Evolutionary conservation across 2,329 filamentous ascomycete genomes (phyloP).

Genomic region (Tolypocladium capitatum): DNA sequence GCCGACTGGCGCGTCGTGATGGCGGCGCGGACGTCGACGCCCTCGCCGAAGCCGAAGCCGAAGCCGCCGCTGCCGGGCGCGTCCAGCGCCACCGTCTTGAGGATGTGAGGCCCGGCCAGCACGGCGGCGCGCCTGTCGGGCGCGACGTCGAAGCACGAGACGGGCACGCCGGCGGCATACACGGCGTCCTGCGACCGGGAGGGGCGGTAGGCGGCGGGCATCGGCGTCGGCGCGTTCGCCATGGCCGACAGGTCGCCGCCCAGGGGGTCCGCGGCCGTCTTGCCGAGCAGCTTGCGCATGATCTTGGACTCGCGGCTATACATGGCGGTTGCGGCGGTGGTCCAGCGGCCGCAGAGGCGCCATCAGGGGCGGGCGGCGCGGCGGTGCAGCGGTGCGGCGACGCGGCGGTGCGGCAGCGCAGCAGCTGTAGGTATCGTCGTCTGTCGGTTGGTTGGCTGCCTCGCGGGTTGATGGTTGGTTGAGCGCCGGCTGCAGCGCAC

Average conservation of each 20-base stretch:
- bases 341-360: conserved; percentile 16
- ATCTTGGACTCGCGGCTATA: conserved; percentile 42
- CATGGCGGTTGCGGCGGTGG: conserved; percentile 20
- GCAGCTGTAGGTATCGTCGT: no score
- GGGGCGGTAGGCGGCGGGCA: conserved; percentile 31
- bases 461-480: background rate
- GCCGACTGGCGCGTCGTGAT: conserved; percentile 37
- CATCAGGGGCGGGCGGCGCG: no score
- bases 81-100: conserved; percentile 46
- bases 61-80: conserved; percentile 21
- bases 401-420: no score
- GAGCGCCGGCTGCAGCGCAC: no score
- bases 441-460: background rate
- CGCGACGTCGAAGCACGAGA: conserved; percentile 44
- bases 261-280: conserved; percentile 32
- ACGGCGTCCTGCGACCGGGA: conserved; percentile 41
- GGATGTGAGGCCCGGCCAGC: conserved; percentile 43
- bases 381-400: no score
- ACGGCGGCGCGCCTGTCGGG: conserved; percentile 42
- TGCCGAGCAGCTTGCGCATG: conserved; percentile 48
- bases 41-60: conserved; percentile 35
- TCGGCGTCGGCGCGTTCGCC: conserved; percentile 29
- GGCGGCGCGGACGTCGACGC: conserved; percentile 42
- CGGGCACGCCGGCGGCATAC: conserved; percentile 37
- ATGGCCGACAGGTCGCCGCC: conserved; percentile 29